These are phyloP conservation scores for Pichia sp. DNA, from an alignment of 1,139 yeast genomes.

Conservation along the genomic window DNA sequence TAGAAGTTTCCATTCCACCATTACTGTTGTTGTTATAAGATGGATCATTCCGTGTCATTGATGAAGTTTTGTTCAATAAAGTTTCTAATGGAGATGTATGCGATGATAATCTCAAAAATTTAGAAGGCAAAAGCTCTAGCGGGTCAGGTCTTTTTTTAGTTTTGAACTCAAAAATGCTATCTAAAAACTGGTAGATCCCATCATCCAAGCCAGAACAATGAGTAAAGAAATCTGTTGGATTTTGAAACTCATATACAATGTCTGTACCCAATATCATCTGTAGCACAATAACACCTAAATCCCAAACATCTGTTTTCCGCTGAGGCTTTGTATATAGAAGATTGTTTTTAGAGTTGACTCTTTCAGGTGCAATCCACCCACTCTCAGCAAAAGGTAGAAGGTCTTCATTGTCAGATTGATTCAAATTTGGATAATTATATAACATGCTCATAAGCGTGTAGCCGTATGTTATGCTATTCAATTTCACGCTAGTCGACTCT, in stretches of 20 bases:
- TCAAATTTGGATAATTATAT: constrained; percentile 43
- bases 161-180: constrained; percentile 59
- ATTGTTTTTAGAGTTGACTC: constrained; percentile 36
- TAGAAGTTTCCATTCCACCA: neutral
- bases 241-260: constrained; percentile 46
- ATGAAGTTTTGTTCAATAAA: constrained; percentile 13
- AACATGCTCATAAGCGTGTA: constrained; percentile 60
- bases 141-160: constrained; percentile 76
- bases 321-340: constrained; percentile 43
- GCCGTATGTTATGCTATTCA: constrained; percentile 71
- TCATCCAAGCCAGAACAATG: constrained; percentile 43
- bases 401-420: constrained; percentile 19
- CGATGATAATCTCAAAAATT: constrained; percentile 71
- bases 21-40: neutral
- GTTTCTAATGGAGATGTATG: constrained; percentile 29
- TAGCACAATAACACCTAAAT: constrained; percentile 74
- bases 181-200: constrained; percentile 60
- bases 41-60: neutral
- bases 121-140: constrained; percentile 75
- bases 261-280: constrained; percentile 67
- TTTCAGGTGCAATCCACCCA: constrained; percentile 79
- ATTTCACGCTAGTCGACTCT: constrained; percentile 55
- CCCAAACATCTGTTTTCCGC: constrained; percentile 89
- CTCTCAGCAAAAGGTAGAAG: constrained; percentile 25
- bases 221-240: constrained; percentile 60